phyloP scores from a whole-genome alignment of 1,139 yeast species.

The Lodderomyces orthopsilosis region DNA sequence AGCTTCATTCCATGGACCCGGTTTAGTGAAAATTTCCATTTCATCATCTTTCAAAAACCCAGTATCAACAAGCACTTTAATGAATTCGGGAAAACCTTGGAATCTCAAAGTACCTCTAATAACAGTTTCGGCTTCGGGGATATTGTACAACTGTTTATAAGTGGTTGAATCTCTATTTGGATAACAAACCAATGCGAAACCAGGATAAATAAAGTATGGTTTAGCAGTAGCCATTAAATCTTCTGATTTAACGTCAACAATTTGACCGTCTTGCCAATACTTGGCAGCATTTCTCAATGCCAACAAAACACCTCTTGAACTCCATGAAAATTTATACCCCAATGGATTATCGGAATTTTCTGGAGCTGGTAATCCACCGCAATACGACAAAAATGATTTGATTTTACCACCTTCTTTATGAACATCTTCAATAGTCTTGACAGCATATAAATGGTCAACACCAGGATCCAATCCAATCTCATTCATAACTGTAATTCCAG shows the following conservation, averaged over 20 bases:
- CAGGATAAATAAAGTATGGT: conserved; percentile 95
- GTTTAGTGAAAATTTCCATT: conserved; percentile 50
- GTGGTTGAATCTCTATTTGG: conserved; percentile 98
- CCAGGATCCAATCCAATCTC: conserved; percentile 98
- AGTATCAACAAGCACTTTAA: conserved; percentile 89
- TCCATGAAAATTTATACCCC: conserved; percentile 99
- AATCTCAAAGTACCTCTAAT: conserved; percentile 95
- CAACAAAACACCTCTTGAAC: conserved; percentile 93
- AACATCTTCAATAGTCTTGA: conserved; percentile 96
- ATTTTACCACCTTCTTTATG: conserved; percentile 90
- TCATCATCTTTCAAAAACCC: conserved; percentile 85
- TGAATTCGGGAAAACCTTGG: conserved; percentile 98
- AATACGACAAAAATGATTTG: conserved; percentile 88
- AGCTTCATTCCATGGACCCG: conserved; percentile 87
- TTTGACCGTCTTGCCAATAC: conserved; percentile 81
- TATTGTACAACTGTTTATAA: conserved; percentile 84
- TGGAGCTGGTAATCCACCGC: conserved; percentile 99
- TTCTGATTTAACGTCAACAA: conserved; percentile 78
- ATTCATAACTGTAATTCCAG: conserved; percentile 88
- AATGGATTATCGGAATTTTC: conserved; percentile 96
- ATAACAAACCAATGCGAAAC: conserved; percentile 90
- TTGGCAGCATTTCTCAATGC: conserved; percentile 93
- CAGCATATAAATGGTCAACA: conserved; percentile 96
- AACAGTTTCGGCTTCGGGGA: conserved; percentile 97
- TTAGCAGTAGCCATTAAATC: conserved; percentile 94